Base-by-base conservation (phyloP, 805 yeast species). In the Saccharomycopsis selenospora region DNA sequence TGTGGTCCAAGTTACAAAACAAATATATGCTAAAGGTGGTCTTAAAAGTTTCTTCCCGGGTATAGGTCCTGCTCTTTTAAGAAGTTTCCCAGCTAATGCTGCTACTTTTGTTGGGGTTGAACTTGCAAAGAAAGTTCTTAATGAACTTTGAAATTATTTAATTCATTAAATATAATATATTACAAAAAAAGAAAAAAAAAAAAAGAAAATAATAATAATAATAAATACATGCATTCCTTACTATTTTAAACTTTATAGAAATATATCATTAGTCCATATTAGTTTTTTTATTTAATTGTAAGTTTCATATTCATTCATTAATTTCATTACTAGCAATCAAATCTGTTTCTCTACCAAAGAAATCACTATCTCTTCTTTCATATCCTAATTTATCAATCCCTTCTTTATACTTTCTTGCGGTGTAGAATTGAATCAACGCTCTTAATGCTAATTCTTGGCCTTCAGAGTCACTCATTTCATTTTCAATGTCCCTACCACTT, bases 1-100 rank as follows among this genome's bases (percentile, higher is more conserved):
- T 17, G 79, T 89, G 63, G 62, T 69, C 2, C 76, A 76, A 51
- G 89, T 88, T 29, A 77, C 96, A 6, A 68, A 69, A 49, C 70
- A 75, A 47, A 82, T 91, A 44, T 88, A 89, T 63, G 63, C 68
- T 4, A 77, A 77, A 54, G 91, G 90, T 20, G 97, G 97, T 23
- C 56, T 88, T 55, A 84, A 80, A 62, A 96, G 95, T 0, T 91
- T 91, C 68, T 91, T 90, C 86, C 98, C 98, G 2, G 99, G 99
- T 49, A 73, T 91, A 22, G 97, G 96, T 0, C 97, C 99, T 4
- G 98, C 98, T 2, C 70, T 91, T 60, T 78, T 88, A 23, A 77
- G 99, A 66, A 82, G 95, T 36, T 91, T 93, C 83, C 98, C 98
- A 2, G 98, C 98, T 20, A 91, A 93, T 66, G 99, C 99, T n/a